Conservation (phyloP, 176 grass and related monocot species). For the Saccharum officinarum region DNA sequence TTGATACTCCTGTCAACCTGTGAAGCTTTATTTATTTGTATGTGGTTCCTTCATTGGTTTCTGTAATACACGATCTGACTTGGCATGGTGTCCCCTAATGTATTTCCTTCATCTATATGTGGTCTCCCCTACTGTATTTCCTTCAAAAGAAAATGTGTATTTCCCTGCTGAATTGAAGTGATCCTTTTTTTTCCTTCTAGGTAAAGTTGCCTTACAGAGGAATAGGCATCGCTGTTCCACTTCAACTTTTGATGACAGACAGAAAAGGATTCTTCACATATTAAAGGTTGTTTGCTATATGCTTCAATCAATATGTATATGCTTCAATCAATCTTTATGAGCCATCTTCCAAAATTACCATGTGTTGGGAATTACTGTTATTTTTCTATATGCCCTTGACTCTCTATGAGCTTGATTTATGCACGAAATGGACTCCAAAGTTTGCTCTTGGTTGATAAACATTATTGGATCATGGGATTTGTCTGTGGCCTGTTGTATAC, state of each 20-base stretch:
- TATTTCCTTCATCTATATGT: not conserved
- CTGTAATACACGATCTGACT: not conserved
- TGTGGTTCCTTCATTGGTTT: not conserved
- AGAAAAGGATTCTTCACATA: conserved; percentile 74
- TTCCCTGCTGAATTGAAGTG: not conserved
- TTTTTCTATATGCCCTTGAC: not conserved
- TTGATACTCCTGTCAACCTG: not conserved
- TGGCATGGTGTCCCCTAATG: not conserved
- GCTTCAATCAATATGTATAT: not conserved
- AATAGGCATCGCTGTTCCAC: conserved; percentile 40
- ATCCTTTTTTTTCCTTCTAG: conserved; percentile 28
- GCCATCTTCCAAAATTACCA: not conserved
- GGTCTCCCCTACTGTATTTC: not conserved
- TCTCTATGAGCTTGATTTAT: not conserved
- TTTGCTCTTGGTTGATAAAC: not conserved
- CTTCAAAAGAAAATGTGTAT: not conserved
- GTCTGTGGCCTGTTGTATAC: not conserved
- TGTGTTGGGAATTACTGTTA: not conserved
- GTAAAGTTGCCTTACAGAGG: conserved; percentile 34
- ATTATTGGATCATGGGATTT: not conserved
- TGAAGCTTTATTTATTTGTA: not conserved
- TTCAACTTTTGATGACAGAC: conserved; percentile 53
- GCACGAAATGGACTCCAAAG: not conserved
- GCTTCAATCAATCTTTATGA: conserved; percentile 4
- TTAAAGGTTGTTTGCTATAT: conserved; percentile 56